phyloP scores from a whole-genome alignment of 352 stramenopile species.

The Phytophthora europaea region DNA sequence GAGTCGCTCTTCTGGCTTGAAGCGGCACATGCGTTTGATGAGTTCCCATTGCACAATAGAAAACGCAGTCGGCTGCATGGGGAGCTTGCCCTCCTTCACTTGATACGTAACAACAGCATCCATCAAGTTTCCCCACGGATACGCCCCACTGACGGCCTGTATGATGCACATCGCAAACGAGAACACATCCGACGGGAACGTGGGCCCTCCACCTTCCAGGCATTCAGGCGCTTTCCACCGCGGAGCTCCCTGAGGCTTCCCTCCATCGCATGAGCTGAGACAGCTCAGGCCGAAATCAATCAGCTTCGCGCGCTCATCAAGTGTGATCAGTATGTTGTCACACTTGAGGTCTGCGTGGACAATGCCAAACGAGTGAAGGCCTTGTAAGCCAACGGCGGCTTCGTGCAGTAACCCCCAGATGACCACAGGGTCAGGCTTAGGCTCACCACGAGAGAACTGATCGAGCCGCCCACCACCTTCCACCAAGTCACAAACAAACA shows the following conservation, averaged over 20 bases:
- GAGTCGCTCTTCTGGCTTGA: constrained; percentile 6
- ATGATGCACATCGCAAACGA: constrained; percentile 22
- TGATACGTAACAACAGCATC: not conserved
- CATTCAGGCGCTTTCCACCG: constrained; percentile 16
- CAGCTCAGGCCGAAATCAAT: constrained; percentile 10
- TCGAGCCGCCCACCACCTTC: constrained; percentile 21
- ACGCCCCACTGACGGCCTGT: not conserved
- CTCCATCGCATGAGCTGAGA: constrained; percentile 1
- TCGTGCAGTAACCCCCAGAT: constrained; percentile 35
- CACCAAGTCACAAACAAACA: constrained; percentile 32
- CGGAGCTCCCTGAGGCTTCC: not conserved
- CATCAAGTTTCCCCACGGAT: not conserved
- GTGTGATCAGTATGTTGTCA: constrained; percentile 20
- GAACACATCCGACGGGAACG: constrained; percentile 15
- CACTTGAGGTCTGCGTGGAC: constrained; percentile 35
- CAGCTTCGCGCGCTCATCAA: constrained; percentile 11
- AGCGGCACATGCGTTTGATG: constrained; percentile 14
- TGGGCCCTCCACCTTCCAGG: not conserved
- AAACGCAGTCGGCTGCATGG: constrained; percentile 1
- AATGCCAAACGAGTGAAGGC: constrained; percentile 27
- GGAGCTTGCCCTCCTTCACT: not conserved
- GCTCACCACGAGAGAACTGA: not conserved
- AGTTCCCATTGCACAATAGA: constrained; percentile 10
- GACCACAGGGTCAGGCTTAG: not conserved
- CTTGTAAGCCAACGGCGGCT: constrained; percentile 31